Base-by-base conservation (phyloP, 106 monocot genomes). In the Dioscorea alata region DNA sequence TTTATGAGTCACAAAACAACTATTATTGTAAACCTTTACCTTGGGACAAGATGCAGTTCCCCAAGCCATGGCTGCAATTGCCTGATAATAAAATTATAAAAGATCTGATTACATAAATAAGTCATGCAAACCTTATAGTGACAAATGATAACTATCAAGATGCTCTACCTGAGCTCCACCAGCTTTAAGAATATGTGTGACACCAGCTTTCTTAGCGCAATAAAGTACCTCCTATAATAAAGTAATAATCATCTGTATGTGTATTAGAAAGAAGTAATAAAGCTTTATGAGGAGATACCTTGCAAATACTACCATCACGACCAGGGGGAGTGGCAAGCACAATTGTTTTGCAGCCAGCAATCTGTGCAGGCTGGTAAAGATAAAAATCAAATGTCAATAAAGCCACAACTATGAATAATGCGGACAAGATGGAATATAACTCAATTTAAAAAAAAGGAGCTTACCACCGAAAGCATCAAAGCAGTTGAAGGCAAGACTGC, bases 401-500 rank as follows among this genome's bases (percentile, higher is more conserved):
- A n/a, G 22, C 42, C 22, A 49, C 0, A 33, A 1, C 48, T 20
- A 61, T 54, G 19, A 59, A 69, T 12, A 50, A 49, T 58, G 4
- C 19, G 8, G 57, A 49, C 28, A 28, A 28, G 28, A 28, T 28
- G 42, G 10, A 6, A 42, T 42, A 42, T 8, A 6, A 42, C 42
- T 10, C 42, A 20, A 63, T 67, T 48, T 66, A 8, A 9, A 69
- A 28, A 15, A 48, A 69, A 35, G 23, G 56, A 48, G 42, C 66
- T 66, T 89, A 99, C 97, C 84, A 99, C 93, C 32, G 97, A 68
- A 63, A 99, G 87, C 97, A 99, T 99, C 74, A 99, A 69, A 71
- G 97, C 97, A 71, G 92, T 99, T 50, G 97, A 99, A 28, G 92
- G 97, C 70, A 99, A 83, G 32, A 99, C 92, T 68, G 97, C 97